Conservation (phyloP, 1,284 basidiomycete species). For the Cryptococcus floricola region DNA sequence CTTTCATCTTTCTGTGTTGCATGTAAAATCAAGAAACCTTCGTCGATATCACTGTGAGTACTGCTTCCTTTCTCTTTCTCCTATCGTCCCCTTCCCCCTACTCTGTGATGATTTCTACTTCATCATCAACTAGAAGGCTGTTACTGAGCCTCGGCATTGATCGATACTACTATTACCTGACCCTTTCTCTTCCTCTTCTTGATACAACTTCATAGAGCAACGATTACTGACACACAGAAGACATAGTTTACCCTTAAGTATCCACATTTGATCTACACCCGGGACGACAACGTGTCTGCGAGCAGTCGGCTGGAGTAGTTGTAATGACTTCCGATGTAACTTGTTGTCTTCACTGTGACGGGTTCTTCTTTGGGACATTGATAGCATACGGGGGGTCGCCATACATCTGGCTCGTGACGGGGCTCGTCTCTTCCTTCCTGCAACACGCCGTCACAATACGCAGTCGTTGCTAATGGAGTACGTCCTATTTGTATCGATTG, state of each 20-base stretch:
- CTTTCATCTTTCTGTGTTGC: background rate
- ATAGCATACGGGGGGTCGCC: too few species aligned
- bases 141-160: conserved; percentile 9
- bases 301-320: too few species aligned
- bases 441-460: too few species aligned
- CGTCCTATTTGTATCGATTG: too few species aligned
- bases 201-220: background rate
- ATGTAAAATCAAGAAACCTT: background rate
- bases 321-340: too few species aligned
- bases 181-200: background rate
- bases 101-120: background rate
- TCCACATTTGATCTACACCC: too few species aligned
- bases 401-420: too few species aligned
- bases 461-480: too few species aligned
- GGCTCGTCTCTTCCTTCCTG: too few species aligned
- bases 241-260: background rate
- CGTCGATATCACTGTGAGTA: background rate
- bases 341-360: too few species aligned
- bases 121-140: conserved; percentile 13
- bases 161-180: conserved; percentile 2
- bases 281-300: too few species aligned
- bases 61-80: background rate
- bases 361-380: too few species aligned
- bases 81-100: background rate
- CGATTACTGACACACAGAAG: background rate